These are phyloP conservation scores for Vaccinium darrowii DNA, from an alignment of 148 eudicot genomes.

Conservation along the genomic window DNA sequence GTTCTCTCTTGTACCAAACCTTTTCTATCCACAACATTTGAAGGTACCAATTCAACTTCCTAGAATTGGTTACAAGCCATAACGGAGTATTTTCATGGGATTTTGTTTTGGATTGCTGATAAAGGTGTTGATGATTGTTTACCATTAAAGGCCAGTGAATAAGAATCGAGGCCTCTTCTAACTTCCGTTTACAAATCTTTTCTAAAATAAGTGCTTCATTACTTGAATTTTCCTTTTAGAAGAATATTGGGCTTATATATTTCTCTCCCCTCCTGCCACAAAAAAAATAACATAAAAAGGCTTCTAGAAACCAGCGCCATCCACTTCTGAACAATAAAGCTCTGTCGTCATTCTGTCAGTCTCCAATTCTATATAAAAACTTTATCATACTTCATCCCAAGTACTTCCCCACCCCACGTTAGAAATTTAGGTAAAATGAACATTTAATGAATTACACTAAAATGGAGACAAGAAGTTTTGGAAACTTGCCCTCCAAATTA, in stretches of 20 bases:
- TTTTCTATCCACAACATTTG: neutral
- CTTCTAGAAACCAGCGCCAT: too few species aligned
- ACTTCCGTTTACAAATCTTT: too few species aligned
- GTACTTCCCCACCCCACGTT: neutral
- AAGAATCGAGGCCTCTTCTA: too few species aligned
- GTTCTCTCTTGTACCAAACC: conserved; percentile 15
- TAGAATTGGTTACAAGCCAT: neutral
- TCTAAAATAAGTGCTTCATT: too few species aligned
- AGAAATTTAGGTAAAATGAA: too few species aligned
- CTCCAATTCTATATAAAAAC: neutral
- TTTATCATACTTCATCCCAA: neutral
- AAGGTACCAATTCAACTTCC: neutral
- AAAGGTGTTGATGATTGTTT: neutral
- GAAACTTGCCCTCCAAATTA: neutral
- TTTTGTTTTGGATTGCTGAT: neutral
- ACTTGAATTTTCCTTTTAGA: too few species aligned
- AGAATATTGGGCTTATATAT: too few species aligned
- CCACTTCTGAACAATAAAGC: too few species aligned
- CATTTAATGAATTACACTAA: neutral
- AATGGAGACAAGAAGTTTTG: neutral
- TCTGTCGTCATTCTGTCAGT: too few species aligned
- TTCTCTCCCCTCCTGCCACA: too few species aligned
- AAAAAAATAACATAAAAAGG: too few species aligned
- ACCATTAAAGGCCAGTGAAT: too few species aligned
- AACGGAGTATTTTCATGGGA: neutral